Conservation (phyloP, 306 rosid species). For the Gleditsia sinensis region DNA sequence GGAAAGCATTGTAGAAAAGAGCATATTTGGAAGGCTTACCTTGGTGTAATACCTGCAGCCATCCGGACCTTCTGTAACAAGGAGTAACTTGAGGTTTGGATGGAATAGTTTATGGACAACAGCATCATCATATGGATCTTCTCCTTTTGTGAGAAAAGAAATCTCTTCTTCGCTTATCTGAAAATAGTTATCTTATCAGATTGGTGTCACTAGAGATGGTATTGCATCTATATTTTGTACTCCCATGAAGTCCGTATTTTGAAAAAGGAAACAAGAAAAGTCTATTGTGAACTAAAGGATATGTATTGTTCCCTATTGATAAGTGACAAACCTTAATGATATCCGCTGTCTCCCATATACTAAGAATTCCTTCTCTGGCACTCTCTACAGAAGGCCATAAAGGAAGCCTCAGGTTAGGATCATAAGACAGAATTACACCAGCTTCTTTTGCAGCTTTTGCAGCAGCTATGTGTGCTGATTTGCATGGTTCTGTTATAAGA, state of each 20-base stretch:
- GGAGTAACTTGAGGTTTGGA: constrained; percentile 80
- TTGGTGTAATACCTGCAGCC: constrained; percentile 97
- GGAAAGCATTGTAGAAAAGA: constrained; percentile 8
- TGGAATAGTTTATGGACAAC: constrained; percentile 85
- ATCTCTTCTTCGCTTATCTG: constrained; percentile 94
- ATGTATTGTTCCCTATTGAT: constrained; percentile 17
- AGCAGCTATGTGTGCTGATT: constrained; percentile 93
- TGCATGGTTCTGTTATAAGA: constrained; percentile 96
- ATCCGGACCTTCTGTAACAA: constrained; percentile 92
- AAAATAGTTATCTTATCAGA: constrained; percentile 36
- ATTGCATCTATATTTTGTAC: constrained; percentile 20
- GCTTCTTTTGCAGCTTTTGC: constrained; percentile 91
- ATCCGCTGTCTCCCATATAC: constrained; percentile 93
- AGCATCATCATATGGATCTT: constrained; percentile 80
- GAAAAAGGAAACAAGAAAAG: constrained; percentile 26
- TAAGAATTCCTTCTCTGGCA: constrained; percentile 93
- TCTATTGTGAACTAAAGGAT: constrained; percentile 18
- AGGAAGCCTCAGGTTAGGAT: constrained; percentile 97
- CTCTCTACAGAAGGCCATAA: constrained; percentile 89
- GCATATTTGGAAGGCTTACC: constrained; percentile 47
- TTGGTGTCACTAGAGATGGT: constrained; percentile 25
- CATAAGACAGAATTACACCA: constrained; percentile 82
- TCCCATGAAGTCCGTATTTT: constrained; percentile 1
- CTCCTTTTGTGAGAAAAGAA: constrained; percentile 81
- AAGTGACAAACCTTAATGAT: constrained; percentile 70